Evolutionary conservation across 2,329 filamentous ascomycete genomes (phyloP), one percentile per base, ranked within the genome.

Genomic region (Achaetomium macrosporum): DNA sequence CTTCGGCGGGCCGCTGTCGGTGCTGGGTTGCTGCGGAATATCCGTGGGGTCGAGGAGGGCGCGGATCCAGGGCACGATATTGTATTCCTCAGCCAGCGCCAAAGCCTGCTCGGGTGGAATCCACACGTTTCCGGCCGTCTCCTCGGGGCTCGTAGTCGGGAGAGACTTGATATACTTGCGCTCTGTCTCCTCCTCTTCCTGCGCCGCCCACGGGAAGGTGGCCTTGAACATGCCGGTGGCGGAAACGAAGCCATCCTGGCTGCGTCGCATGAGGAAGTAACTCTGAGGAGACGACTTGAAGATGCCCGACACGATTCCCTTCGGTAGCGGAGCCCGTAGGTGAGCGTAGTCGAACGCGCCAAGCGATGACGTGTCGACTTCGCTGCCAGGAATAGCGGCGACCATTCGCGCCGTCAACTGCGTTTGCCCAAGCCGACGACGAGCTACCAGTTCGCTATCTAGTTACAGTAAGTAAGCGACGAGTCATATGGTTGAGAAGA

Each of bases 61-160:
- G 52, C 83, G 83, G 61, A 99, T 89, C 93, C 93, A 99, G 42
- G 86, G 77, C 45, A 79, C 72, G 69, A 97, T 90, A 52, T 82
- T 78, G 69, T 97, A 99, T 70, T 97, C 91, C 42, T 88, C 83
- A 47, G 92, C 88, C 12, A 99, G 79, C 53, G 81, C 73, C 42
- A 99, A 79, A 35, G 93, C 93, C 82, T 82, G 72, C 59, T 85
- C 78, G 6, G 92, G 90, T 43, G 90, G 83, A 47, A 97, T 91
- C 93, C 93, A 99, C 48, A 99, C 83, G 69, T 96, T 99, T 42
- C 93, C 93, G 25, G 93, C 93, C 30, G 93, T 90, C 76, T 97
- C 93, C 66, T 97, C 91, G 52, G 79, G 78, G 63, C 90, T 95
- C 10, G 91, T 95, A 30, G 86, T 86, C 33, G 82, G 72, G 29